These are phyloP conservation scores for Scheffersomyces ergatensis DNA, from an alignment of 805 yeast genomes.

Conservation along the genomic window DNA sequence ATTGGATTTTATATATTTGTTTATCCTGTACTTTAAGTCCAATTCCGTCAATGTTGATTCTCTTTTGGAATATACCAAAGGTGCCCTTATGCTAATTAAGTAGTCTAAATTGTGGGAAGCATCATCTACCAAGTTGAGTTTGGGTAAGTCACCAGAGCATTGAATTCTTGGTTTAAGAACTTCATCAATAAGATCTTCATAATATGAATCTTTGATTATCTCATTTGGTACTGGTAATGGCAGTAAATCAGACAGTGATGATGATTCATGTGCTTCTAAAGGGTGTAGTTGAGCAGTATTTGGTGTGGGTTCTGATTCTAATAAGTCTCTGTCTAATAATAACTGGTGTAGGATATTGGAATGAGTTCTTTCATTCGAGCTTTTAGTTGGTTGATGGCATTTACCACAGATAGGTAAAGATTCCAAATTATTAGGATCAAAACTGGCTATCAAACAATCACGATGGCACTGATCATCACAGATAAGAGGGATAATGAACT, in stretches of 20 bases:
- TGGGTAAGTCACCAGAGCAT: constrained; percentile 4
- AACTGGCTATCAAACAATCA: constrained; percentile 17
- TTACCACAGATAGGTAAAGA: constrained; percentile 11
- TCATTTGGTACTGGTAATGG: not conserved
- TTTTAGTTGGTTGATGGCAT: constrained; percentile 12
- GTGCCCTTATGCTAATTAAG: constrained; percentile 18
- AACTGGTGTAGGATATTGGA: not conserved
- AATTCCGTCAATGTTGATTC: constrained; percentile 3
- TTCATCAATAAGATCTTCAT: constrained; percentile 1
- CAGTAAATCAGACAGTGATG: too few species aligned
- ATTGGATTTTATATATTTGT: not conserved
- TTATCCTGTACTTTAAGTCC: not conserved
- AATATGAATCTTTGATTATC: not conserved
- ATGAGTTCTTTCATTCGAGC: constrained; percentile 6
- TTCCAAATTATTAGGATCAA: constrained; percentile 9
- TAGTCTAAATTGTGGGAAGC: constrained; percentile 11
- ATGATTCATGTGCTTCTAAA: too few species aligned
- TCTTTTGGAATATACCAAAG: constrained; percentile 9
- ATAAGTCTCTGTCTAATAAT: not conserved
- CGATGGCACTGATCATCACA: constrained; percentile 26
- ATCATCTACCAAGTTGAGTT: constrained; percentile 3
- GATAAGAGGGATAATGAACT: constrained; percentile 13
- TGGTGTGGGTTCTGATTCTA: not conserved
- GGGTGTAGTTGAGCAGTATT: too few species aligned
- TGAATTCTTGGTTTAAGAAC: constrained; percentile 8